A percentile compares a stretch with the other conserved stretches of the same genome.
phyloP scores from a whole-genome alignment of 805 yeast species.

The Saccharomycopsis lassenensis region DNA sequence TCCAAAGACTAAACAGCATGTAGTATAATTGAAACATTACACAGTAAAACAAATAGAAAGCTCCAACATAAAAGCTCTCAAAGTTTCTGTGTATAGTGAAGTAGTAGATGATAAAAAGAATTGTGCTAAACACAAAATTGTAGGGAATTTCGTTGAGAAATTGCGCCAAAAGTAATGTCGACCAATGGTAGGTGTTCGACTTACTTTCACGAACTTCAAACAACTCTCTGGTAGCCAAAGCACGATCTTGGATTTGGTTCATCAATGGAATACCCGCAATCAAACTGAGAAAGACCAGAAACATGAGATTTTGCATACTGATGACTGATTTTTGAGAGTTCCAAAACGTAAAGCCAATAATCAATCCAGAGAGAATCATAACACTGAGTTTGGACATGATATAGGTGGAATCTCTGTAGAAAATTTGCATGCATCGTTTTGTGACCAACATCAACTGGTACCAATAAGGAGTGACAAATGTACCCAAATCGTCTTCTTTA shows the following conservation, averaged over 20 bases:
- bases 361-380: constrained; percentile 40
- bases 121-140: constrained; percentile 35
- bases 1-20: constrained; percentile 43
- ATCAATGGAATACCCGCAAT: constrained; percentile 45
- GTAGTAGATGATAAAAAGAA: constrained; percentile 44
- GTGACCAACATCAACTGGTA: constrained; percentile 34
- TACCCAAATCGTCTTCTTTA: constrained; percentile 19
- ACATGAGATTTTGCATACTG: constrained; percentile 51
- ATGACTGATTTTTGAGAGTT: constrained; percentile 39
- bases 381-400: constrained; percentile 49
- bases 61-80: constrained; percentile 39
- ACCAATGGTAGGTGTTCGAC: constrained; percentile 69
- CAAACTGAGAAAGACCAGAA: constrained; percentile 48
- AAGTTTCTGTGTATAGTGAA: constrained; percentile 35
- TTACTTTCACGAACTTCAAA: constrained; percentile 62
- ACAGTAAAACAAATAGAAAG: constrained; percentile 38
- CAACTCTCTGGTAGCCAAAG: constrained; percentile 45
- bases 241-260: constrained; percentile 54
- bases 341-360: constrained; percentile 65
- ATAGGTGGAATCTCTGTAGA: constrained; percentile 54
- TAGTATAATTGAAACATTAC: constrained; percentile 40
- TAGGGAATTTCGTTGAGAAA: constrained; percentile 52
- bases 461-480: constrained; percentile 37
- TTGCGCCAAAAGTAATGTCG: constrained; percentile 42
- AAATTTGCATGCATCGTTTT: constrained; percentile 32